phyloP scores from a whole-genome alignment of 768 basidiomycete species.

The Kondoa subrosea region DNA sequence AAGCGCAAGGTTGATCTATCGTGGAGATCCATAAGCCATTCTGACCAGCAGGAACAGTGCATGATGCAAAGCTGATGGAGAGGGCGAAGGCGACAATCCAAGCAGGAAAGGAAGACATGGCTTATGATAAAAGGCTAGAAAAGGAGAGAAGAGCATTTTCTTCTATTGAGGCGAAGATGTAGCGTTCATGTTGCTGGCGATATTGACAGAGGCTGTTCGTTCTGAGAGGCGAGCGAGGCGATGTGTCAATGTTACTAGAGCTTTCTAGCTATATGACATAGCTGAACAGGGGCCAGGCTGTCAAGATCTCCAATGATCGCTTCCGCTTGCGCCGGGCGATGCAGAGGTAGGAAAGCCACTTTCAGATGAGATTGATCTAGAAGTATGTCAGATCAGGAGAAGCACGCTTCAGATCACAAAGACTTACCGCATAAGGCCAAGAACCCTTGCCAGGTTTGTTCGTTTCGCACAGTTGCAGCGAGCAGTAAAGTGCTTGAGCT shows the following conservation, averaged over 20 bases:
- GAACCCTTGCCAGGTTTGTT: conserved; percentile 2
- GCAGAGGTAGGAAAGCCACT: background rate
- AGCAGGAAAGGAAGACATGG: too few species aligned
- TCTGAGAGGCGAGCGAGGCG: too few species aligned
- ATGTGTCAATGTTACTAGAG: too few species aligned
- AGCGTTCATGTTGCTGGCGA: too few species aligned
- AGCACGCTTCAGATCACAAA: background rate
- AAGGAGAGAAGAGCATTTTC: too few species aligned
- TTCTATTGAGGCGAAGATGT: too few species aligned
- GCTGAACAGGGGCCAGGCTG: background rate
- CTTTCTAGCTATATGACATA: too few species aligned
- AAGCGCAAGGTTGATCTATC: background rate
- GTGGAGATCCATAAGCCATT: background rate
- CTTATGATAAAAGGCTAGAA: too few species aligned
- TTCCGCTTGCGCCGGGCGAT: background rate
- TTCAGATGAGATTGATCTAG: background rate
- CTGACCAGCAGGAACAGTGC: background rate
- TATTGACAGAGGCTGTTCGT: too few species aligned
- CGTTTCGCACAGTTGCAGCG: conserved; percentile 10
- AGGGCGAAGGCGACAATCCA: too few species aligned
- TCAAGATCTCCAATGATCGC: background rate
- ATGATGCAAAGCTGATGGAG: too few species aligned
- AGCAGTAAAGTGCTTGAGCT: background rate
- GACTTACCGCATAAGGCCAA: conserved; percentile 9
- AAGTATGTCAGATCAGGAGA: background rate